Conservation (phyloP, 2,329 filamentous ascomycete genomes). For the Dothideomycetidae sp. region DNA sequence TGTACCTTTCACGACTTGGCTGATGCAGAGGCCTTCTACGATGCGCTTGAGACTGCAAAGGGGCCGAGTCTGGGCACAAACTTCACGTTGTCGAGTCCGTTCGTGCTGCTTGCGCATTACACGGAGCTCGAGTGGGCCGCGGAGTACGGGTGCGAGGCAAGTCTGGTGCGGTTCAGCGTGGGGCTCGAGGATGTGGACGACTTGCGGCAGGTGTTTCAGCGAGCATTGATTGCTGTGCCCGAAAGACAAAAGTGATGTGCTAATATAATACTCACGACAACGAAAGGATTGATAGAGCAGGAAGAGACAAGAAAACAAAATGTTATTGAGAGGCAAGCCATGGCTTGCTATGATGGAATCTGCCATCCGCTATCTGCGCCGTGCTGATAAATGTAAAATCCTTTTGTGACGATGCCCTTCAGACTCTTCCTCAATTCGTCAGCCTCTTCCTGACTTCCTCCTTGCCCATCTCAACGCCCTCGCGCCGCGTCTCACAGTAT, state of each 20-base stretch:
- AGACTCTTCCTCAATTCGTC: conserved; percentile 19
- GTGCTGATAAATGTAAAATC: no score
- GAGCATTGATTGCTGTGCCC: conserved; percentile 49
- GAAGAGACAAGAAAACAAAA: no score
- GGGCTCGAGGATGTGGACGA: conserved; percentile 67
- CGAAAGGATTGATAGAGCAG: no score
- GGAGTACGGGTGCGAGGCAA: conserved; percentile 63
- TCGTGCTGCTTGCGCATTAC: conserved; percentile 84
- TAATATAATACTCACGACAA: no score
- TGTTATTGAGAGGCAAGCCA: no score
- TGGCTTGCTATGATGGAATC: no score
- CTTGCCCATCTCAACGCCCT: conserved; percentile 35
- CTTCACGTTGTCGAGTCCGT: conserved; percentile 70
- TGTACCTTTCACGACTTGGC: conserved; percentile 55
- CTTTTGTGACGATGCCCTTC: no score
- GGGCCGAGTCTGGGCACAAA: conserved; percentile 93
- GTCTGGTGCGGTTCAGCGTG: conserved; percentile 75
- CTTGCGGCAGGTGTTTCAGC: conserved; percentile 48
- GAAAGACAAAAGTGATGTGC: background rate
- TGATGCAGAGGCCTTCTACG: conserved; percentile 70
- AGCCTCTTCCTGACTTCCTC: conserved; percentile 20
- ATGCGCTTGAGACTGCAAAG: conserved; percentile 75
- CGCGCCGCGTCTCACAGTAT: conserved; percentile 76
- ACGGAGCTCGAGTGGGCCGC: conserved; percentile 82
- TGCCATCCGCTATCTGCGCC: no score